Evolutionary conservation across 2,329 filamentous ascomycete species (phyloP).

Genomic region (Pestalotiopsis fici): DNA sequence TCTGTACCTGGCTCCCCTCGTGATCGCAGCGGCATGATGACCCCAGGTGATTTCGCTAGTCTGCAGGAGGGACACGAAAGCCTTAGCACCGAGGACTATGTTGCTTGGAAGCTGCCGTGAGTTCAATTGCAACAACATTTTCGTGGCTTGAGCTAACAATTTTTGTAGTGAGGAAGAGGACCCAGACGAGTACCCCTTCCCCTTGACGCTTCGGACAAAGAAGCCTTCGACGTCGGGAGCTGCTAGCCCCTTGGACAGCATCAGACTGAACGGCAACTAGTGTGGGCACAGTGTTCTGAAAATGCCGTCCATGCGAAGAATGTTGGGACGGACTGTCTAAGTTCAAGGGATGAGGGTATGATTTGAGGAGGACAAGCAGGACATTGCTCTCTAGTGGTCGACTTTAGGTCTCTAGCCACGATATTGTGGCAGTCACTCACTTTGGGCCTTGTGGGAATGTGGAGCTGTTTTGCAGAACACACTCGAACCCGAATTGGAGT

Average conservation of each 20-base stretch:
- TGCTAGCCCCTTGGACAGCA: slow-evolving; percentile 41
- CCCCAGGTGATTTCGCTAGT: slow-evolving; percentile 94
- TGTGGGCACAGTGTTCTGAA: not conserved
- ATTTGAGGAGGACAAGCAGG: not conserved
- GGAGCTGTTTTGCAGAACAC: not conserved
- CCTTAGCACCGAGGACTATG: slow-evolving; percentile 93
- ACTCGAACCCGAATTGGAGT: not conserved
- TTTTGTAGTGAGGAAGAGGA: slow-evolving; percentile 83
- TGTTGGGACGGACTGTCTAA: not conserved
- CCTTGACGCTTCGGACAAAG: slow-evolving; percentile 58
- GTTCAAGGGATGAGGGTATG: not conserved
- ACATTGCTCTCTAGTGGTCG: not conserved
- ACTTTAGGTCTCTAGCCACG: not conserved
- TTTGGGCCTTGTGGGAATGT: not conserved
- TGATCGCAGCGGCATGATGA: slow-evolving; percentile 96
- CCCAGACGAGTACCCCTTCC: slow-evolving; percentile 68
- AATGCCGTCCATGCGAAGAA: not conserved
- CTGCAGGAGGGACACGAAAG: slow-evolving; percentile 93
- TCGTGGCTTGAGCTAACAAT: not conserved
- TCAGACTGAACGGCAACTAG: slow-evolving; percentile 42
- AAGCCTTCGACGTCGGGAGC: slow-evolving; percentile 34
- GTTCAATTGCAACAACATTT: slow-evolving; percentile 40
- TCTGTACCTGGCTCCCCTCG: slow-evolving; percentile 92
- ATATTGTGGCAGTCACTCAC: not conserved
- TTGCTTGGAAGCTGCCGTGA: slow-evolving; percentile 97